Percentiles rank a stretch among this genome's conserved stretches.
phyloP scores from a whole-genome alignment of 106 monocot genomes.

The Alisma plantagoaquatica region DNA sequence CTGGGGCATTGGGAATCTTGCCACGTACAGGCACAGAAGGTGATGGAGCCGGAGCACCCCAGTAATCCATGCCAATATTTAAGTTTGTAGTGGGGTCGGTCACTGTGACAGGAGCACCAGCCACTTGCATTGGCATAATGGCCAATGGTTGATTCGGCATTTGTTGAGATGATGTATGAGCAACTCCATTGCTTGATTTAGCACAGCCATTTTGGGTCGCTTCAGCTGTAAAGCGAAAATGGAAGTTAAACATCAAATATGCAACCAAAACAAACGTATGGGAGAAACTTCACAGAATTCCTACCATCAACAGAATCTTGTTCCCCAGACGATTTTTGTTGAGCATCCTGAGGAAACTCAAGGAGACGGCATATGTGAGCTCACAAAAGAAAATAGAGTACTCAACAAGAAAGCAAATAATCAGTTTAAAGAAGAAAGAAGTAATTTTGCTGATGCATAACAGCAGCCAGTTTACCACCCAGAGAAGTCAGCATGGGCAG shows the following conservation, averaged over 20 bases:
- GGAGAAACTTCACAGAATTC: neutral
- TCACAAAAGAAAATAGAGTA: neutral
- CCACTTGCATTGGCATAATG: conserved; percentile 28
- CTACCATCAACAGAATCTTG: conserved; percentile 58
- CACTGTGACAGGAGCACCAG: conserved; percentile 24
- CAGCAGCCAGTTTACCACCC: too few species aligned
- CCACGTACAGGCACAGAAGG: conserved; percentile 22
- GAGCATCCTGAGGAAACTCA: conserved; percentile 54
- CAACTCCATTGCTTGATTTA: conserved; percentile 42
- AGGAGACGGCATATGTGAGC: neutral
- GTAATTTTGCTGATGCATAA: too few species aligned
- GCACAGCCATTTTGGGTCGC: conserved; percentile 33
- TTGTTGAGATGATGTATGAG: conserved; percentile 23
- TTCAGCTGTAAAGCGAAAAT: conserved; percentile 16
- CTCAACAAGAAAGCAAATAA: neutral
- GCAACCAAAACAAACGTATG: neutral
- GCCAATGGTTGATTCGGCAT: conserved; percentile 35
- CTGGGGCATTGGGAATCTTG: conserved; percentile 39
- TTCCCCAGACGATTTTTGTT: conserved; percentile 33
- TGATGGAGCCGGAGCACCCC: conserved; percentile 38
- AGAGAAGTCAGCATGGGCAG: neutral
- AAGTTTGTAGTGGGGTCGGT: conserved; percentile 59
- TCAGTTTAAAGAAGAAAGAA: too few species aligned
- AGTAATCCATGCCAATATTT: conserved; percentile 85
- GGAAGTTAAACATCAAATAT: neutral